A percentile compares a stretch with the other conserved stretches of the same genome.
These are phyloP conservation scores for Dioscorea dumetorum DNA, from an alignment of 106 monocot genomes.

Conservation along the genomic window DNA sequence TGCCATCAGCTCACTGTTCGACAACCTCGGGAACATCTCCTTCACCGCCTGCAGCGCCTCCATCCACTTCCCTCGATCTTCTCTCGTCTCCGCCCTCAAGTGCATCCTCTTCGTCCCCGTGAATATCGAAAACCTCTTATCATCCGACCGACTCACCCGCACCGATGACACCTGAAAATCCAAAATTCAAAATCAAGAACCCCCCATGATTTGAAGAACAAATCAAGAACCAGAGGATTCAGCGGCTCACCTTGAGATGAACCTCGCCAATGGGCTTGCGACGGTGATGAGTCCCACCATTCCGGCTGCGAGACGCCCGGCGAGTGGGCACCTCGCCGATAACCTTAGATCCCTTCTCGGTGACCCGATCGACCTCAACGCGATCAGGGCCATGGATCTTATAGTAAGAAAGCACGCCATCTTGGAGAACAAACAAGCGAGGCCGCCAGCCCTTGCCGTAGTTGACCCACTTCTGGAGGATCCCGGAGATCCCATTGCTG, in stretches of 20 bases:
- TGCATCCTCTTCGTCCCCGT: conserved; percentile 76
- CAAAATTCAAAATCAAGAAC: conserved; percentile 1
- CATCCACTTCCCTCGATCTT: conserved; percentile 57
- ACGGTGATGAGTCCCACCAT: conserved; percentile 10
- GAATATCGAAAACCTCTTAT: conserved; percentile 75
- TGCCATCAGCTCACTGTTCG: conserved; percentile 65
- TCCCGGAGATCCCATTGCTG: conserved; percentile 62
- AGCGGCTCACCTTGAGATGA: conserved; percentile 51
- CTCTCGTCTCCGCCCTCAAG: conserved; percentile 65
- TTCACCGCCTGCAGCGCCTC: conserved; percentile 69
- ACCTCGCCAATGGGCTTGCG: conserved; percentile 75
- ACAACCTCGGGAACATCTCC: conserved; percentile 82
- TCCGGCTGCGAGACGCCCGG: conserved; percentile 30
- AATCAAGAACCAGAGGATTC: no score
- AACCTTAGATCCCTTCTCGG: conserved; percentile 55
- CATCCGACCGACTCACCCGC: conserved; percentile 64
- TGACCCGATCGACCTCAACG: conserved; percentile 41
- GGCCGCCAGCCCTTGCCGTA: conserved; percentile 87
- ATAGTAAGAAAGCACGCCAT: conserved; percentile 84
- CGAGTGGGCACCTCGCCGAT: conserved; percentile 71
- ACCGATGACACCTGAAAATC: conserved; percentile 58
- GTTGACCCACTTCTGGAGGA: conserved; percentile 92
- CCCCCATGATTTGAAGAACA: no score
- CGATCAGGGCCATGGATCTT: conserved; percentile 86
- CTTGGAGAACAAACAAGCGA: conserved; percentile 88